These are phyloP conservation scores for Gossypioides kirkii DNA, from an alignment of 345 rosid species.

Conservation along the genomic window DNA sequence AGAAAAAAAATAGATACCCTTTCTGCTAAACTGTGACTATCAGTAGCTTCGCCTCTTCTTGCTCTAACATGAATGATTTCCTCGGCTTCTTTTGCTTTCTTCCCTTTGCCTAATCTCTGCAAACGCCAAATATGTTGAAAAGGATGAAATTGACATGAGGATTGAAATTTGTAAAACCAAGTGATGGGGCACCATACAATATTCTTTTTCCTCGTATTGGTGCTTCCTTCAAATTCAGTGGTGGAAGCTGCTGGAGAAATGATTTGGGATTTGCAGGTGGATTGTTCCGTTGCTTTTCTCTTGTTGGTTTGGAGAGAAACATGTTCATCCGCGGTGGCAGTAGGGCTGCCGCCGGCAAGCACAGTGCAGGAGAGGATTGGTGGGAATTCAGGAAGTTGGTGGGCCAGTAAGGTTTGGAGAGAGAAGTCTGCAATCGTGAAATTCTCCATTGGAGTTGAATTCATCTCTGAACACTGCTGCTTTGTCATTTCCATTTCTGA, in stretches of 20 bases:
- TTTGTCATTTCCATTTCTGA: slow-evolving; percentile 23
- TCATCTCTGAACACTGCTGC: slow-evolving; percentile 26
- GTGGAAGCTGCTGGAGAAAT: slow-evolving; percentile 26
- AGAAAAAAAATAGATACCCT: slow-evolving; percentile 26
- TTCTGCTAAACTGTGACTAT: slow-evolving; percentile 60
- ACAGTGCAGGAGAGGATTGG: neutral
- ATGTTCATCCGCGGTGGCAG: neutral
- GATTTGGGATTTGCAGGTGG: slow-evolving; percentile 11
- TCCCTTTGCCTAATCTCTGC: slow-evolving; percentile 36
- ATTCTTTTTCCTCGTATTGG: slow-evolving; percentile 14
- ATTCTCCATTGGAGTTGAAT: neutral
- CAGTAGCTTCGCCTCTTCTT: slow-evolving; percentile 48
- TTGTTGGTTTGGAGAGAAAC: slow-evolving; percentile 20
- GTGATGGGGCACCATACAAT: neutral
- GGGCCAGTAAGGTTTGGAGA: slow-evolving; percentile 21
- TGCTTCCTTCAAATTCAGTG: neutral
- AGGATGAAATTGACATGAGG: too few relatives aligned
- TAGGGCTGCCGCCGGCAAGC: slow-evolving; percentile 1
- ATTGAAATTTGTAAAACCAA: too few relatives aligned
- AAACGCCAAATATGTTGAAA: neutral
- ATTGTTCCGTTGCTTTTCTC: slow-evolving; percentile 23
- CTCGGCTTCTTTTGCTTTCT: slow-evolving; percentile 30
- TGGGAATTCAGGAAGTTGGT: slow-evolving; percentile 24
- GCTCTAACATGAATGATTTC: slow-evolving; percentile 33
- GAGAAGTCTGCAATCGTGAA: slow-evolving; percentile 22